Evolutionary conservation across 2,329 filamentous ascomycete species (phyloP), one percentile per base, ranked within the genome.

Genomic region (Sarocladiaceae sp.): DNA sequence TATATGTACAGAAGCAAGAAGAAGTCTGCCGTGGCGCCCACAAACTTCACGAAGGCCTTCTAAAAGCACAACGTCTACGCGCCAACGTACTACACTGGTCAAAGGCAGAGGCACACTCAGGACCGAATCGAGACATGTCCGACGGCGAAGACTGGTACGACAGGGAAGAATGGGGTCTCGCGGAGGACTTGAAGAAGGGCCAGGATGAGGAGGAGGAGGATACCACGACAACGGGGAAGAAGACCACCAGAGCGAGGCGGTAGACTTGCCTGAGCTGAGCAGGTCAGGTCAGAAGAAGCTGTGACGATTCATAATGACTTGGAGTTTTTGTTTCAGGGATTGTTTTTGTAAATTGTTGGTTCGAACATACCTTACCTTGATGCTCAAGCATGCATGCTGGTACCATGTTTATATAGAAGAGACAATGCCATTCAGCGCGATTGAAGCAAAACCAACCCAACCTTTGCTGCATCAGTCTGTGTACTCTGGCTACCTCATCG

Each of bases 61-160:
- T 91, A 55, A 80, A 81, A 59, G 88, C 88, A 1, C 84, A 93
- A 59, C 79, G 87, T 40, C 78, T 88, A 66, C 79, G 89, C 25
- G 83, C 82, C 60, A 79, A 83, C 18, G 87, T 94, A 3, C 78
- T 86, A 64, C 80, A 82, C 58, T 91, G 87, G 85, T 79, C 84
- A 58, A 90, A 90, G 64, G 86, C 89, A 1, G 89, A 93, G 69
- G 88, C 79, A 20, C 89, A 93, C 61, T 76, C 74, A 50, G 82
- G 83, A 2, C 64, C 73, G 17, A 82, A 84, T 64, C 68, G 84
- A 48, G 88, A 92, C 66, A 84, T 94, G 84, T 91, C 87, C 49
- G 90, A 95, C 64, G 88, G 88, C 11, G 90, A 95, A 72, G 90
- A 95, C 65, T 95, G 88, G 87, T 92, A 91, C 63, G 90, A 95